A percentile compares a stretch with the other conserved stretches of the same genome.
Conservation (phyloP, 768 basidiomycete genomes). For the Sporobolomyces pararoseus region DNA sequence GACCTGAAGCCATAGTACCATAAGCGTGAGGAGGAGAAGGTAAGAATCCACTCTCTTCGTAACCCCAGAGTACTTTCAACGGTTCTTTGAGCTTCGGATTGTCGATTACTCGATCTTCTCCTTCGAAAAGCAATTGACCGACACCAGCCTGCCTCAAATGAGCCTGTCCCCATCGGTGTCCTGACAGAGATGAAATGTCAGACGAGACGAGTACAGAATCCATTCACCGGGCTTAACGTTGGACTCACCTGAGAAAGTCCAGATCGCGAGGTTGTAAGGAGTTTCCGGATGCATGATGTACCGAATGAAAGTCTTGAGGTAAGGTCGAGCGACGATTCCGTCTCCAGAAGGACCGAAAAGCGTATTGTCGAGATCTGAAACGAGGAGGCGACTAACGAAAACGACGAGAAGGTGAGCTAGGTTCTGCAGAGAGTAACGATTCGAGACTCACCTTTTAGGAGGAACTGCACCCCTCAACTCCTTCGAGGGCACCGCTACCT, state of each 20-base stretch:
- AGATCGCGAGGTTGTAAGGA: conserved; percentile 26
- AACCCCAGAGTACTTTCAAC: conserved; percentile 26
- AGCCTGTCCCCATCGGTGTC: conserved; percentile 27
- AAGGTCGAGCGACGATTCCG: conserved; percentile 30
- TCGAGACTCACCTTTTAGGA: conserved; percentile 16
- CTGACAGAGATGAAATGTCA: too few species aligned
- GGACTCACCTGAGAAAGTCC: neutral
- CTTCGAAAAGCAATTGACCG: conserved; percentile 28
- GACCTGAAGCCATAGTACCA: conserved; percentile 11
- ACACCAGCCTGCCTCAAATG: conserved; percentile 24
- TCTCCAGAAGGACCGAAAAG: conserved; percentile 20
- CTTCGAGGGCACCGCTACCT: neutral
- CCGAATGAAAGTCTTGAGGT: conserved; percentile 30
- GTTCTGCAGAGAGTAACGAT: neutral
- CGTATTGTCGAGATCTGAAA: conserved; percentile 38
- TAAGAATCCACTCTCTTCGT: conserved; percentile 28
- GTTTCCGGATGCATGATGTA: conserved; percentile 26
- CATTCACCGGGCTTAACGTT: too few species aligned
- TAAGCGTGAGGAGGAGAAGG: neutral
- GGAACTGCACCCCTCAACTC: neutral
- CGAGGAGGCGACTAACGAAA: conserved; percentile 16
- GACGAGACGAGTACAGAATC: too few species aligned
- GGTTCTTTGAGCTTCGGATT: conserved; percentile 1
- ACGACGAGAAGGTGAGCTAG: too few species aligned
- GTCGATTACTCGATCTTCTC: neutral